Evolutionary conservation across 2,329 filamentous ascomycete genomes (phyloP).

Genomic region (Capronia coronata): DNA sequence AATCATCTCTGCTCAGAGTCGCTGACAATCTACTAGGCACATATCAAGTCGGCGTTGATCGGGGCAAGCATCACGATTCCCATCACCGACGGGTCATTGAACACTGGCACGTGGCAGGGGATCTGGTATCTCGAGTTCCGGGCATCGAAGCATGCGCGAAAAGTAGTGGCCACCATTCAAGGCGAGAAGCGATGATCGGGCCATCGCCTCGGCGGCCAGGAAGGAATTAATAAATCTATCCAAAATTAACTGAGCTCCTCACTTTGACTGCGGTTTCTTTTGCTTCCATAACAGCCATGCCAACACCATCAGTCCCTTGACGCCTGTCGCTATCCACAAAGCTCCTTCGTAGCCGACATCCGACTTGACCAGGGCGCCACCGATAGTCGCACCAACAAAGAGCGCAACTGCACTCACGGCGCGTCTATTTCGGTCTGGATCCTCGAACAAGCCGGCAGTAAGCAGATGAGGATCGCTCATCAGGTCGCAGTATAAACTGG

Average conservation of each 20-base stretch:
- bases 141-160: constrained; percentile 65
- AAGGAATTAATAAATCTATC: neutral
- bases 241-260: neutral
- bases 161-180: constrained; percentile 87
- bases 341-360: constrained; percentile 37
- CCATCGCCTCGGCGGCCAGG: too few relatives aligned
- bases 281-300: constrained; percentile 37
- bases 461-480: constrained; percentile 37
- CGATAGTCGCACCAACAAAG: constrained; percentile 36
- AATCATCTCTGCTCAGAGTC: neutral
- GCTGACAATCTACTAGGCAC: constrained; percentile 51
- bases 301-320: constrained; percentile 35
- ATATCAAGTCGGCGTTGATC: constrained; percentile 85
- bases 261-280: constrained; percentile 9
- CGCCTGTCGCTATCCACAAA: constrained; percentile 38
- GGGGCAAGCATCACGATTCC: constrained; percentile 87
- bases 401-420: constrained; percentile 33
- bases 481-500: constrained; percentile 42
- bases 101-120: constrained; percentile 57
- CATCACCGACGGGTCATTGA: constrained; percentile 76
- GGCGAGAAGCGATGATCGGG: constrained; percentile 56
- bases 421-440: constrained; percentile 37
- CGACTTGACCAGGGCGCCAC: constrained; percentile 37
- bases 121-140: constrained; percentile 96
- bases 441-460: constrained; percentile 31